Evolutionary conservation across 371 early-diverging fungal species (phyloP).

Genomic region (Actinomortierella ambigua): DNA sequence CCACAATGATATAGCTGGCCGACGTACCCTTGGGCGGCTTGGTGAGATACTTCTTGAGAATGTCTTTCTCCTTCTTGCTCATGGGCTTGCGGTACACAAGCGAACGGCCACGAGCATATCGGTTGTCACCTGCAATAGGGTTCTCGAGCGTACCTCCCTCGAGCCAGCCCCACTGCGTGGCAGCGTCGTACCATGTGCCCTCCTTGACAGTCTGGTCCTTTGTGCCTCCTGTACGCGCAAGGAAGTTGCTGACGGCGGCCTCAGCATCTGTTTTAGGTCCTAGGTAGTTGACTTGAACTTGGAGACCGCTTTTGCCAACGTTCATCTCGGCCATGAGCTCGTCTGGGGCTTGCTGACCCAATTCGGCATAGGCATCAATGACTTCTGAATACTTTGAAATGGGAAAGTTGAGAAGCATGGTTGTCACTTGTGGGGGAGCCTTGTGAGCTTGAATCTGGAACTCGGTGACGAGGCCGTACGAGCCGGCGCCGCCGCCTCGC

Average conservation of each 20-base stretch:
- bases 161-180: constrained; percentile 25
- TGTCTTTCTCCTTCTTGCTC: constrained; percentile 21
- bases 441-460: not conserved
- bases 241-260: constrained; percentile 11
- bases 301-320: constrained; percentile 12
- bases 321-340: constrained; percentile 24
- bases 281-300: constrained; percentile 26
- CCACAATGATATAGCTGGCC: constrained; percentile 40
- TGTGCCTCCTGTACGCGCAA: constrained; percentile 3
- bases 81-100: constrained; percentile 23
- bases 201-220: constrained; percentile 29
- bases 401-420: constrained; percentile 15
- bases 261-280: constrained; percentile 9
- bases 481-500: constrained; percentile 19
- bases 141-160: constrained; percentile 9
- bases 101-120: constrained; percentile 37
- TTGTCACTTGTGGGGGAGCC: constrained; percentile 13
- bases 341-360: constrained; percentile 14
- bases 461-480: constrained; percentile 18
- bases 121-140: constrained; percentile 25
- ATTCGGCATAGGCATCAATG: constrained; percentile 22
- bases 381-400: constrained; percentile 6
- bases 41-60: constrained; percentile 25
- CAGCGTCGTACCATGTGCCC: constrained; percentile 25
- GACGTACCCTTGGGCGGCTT: constrained; percentile 15